Conservation (phyloP, 257 asterid species). For the Ilex aquifolium region DNA sequence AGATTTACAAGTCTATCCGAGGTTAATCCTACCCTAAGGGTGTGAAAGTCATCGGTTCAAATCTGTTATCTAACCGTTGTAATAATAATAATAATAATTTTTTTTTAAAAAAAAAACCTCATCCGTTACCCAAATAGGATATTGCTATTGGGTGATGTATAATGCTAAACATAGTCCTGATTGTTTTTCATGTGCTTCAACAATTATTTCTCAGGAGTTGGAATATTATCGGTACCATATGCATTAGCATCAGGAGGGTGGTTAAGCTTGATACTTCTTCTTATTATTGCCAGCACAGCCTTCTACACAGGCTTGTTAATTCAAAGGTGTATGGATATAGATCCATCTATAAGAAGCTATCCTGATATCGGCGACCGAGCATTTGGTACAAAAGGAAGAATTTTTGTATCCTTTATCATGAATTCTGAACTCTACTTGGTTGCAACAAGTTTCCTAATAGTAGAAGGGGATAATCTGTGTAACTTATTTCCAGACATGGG, state of each 20-base stretch:
- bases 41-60: no score
- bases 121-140: no score
- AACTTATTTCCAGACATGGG: constrained; percentile 39
- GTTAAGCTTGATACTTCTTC: constrained; percentile 59
- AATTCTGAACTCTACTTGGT: constrained; percentile 71
- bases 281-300: constrained; percentile 58
- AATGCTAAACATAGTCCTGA: no score
- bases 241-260: constrained; percentile 85
- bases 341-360: constrained; percentile 46
- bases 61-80: no score
- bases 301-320: constrained; percentile 65
- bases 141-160: no score
- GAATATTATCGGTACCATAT: constrained; percentile 74
- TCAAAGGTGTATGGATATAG: constrained; percentile 76
- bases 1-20: no score
- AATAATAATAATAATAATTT: no score
- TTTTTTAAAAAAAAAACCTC: no score
- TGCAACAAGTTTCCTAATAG: constrained; percentile 80
- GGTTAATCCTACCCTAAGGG: no score
- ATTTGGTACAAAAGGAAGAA: constrained; percentile 56
- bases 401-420: constrained; percentile 52
- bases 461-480: constrained; percentile 68
- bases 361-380: constrained; percentile 79
- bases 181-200: no score
- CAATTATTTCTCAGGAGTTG: constrained; percentile 48